Evolutionary conservation across 2,329 filamentous ascomycete species (phyloP), one percentile per base, ranked within the genome.

Genomic region (Pseudocercospora macadamiae): DNA sequence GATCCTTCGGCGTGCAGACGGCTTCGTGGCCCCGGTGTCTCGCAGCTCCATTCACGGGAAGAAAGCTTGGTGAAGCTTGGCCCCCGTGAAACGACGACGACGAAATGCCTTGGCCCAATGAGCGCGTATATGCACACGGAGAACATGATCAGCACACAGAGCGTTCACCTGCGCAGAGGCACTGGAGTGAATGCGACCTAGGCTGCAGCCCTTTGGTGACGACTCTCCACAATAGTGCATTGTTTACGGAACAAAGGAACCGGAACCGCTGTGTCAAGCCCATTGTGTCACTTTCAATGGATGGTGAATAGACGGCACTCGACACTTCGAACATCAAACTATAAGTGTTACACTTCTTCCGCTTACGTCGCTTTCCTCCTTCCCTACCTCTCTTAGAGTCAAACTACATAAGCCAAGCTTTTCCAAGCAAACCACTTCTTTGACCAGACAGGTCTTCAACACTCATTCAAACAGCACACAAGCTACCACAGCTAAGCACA

Each of bases 211-310:
- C 51, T 26, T 37, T 44, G 54, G 28, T 48, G 53, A 37, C 16
- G 19, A 42, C 23, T n/a, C 34, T 44, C 14, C 45, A 52, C 45
- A 51, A 57, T 51, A 19, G 19, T 32, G 21, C 18, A 16, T 19
- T 26, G n/a, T 28, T 9, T 47, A 28, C 23, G 18, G 39, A 37
- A 54, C 56, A 54, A 55, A 30, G 49, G 34, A 21, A 42, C 7
- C 37, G 49, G 45, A 52, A 21, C 48, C 39, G 45, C 48, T 54
- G 55, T 63, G 44, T 57, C 59, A 55, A 51, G 51, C 26, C 37
- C 30, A 57, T 60, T 63, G 51, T 63, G 51, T 49, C 55, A 28
- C 51, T 44, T 18, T 63, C 49, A 60, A 59, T 59, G 26, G 23
- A 55, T 47, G 30, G 37, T 59, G 60, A 56, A 55, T 56, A 28